Evolutionary conservation across 2,329 filamentous ascomycete species (phyloP).

Genomic region (Penicillium sp.): DNA sequence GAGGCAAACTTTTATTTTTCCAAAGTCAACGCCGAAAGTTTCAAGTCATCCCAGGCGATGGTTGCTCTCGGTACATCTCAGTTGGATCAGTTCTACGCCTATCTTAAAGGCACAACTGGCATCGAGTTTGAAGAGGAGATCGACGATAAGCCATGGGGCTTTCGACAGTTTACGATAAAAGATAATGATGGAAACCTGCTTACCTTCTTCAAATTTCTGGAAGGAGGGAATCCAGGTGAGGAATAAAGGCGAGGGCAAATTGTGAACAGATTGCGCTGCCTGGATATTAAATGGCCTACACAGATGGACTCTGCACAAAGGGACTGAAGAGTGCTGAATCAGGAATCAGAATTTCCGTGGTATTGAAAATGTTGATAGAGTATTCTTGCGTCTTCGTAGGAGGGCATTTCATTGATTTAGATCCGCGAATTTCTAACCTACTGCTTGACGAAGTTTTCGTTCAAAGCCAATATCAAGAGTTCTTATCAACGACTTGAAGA

Average conservation of each 20-base stretch:
- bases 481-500: conserved; percentile 12
- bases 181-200: background rate
- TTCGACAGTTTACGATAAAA: conserved; percentile 2
- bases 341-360: no score
- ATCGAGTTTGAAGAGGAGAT: conserved; percentile 1
- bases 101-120: conserved; percentile 2
- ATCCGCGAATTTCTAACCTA: no score
- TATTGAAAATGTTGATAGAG: no score
- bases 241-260: background rate
- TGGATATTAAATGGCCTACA: background rate
- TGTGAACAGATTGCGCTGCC: no score
- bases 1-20: conserved; percentile 27
- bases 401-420: no score
- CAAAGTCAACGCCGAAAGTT: conserved; percentile 7
- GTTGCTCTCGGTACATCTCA: conserved; percentile 23
- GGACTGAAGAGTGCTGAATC: no score
- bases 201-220: conserved; percentile 3
- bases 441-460: background rate
- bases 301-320: background rate
- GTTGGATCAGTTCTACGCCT: conserved; percentile 21
- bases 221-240: conserved; percentile 5
- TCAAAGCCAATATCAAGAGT: background rate
- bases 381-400: no score
- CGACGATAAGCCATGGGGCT: conserved; percentile 7
- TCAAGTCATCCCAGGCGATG: conserved; percentile 17